Evolutionary conservation across 2,329 filamentous ascomycete genomes (phyloP), one percentile per base, ranked within the genome.

Genomic region (Colletotrichum lentis): DNA sequence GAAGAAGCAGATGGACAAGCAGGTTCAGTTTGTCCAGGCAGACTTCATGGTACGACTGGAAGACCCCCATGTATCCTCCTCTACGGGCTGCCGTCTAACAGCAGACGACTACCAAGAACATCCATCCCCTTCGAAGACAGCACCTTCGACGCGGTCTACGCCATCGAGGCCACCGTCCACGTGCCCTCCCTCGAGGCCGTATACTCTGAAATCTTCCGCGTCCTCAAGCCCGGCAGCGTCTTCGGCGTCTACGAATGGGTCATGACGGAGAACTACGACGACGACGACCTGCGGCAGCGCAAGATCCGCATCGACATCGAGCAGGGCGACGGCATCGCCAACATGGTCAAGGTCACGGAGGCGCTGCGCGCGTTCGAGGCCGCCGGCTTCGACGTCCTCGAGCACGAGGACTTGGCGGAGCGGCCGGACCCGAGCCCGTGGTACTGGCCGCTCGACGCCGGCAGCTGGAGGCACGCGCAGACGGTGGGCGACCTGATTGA

Each of bases 181-280:
- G 96, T 96, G 0, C 96, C 95, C 49, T 91, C 89, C 52, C 88
- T 98, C 8, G 91, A 94, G 76, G 94, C 93, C 67, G 94, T 97
- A 72, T 99, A 99, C 84, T 90, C 88, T 77, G 91, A 98, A 80
- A 98, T 98, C 76, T 94, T 91, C 87, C 92, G 93, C 55, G 94
- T 97, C 24, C 86, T 99, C 71, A 99, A 98, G 86, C 96, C 96
- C 22, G 96, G 96, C 69, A 95, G 96, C 79, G 85, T 93, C 59
- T 99, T 98, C 75, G 96, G 95, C 77, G 95, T 98, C 60, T 99
- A 98, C 82, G 96, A 99, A 81, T 98, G 96, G 96, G 85, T 98
- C 76, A 98, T 99, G 96, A 98, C 94, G 7, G 94, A 97, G 71
- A 84, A 90, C 27, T 99, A 97, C 81, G 91, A 98, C 82, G 95